Evolutionary conservation across 2,329 filamentous ascomycete species (phyloP).

Genomic region (Pseudogymnoascus sp.): DNA sequence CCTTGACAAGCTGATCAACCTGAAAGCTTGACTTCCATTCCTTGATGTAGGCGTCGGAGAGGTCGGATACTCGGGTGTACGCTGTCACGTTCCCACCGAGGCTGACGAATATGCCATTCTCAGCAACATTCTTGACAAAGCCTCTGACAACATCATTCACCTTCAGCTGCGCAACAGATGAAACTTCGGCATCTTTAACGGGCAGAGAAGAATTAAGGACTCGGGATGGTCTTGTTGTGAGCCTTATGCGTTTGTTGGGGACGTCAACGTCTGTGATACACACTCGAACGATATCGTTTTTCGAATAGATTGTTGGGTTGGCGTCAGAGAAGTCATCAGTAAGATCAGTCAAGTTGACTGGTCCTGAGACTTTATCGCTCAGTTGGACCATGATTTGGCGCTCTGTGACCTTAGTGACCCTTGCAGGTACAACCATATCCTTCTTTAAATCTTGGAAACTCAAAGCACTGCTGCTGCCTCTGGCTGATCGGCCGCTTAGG

Average conservation of each 20-base stretch:
- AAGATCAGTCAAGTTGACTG: slow-evolving; percentile 74
- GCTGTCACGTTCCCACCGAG: slow-evolving; percentile 74
- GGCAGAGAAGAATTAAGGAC: slow-evolving; percentile 78
- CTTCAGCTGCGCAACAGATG: slow-evolving; percentile 59
- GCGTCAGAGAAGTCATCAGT: slow-evolving; percentile 78
- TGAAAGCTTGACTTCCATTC: slow-evolving; percentile 91
- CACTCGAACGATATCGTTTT: slow-evolving; percentile 82
- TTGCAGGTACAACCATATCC: slow-evolving; percentile 73
- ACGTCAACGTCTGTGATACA: slow-evolving; percentile 72
- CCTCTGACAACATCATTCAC: slow-evolving; percentile 76
- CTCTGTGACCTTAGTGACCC: slow-evolving; percentile 78
- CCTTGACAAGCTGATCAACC: slow-evolving; percentile 82
- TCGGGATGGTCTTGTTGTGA: slow-evolving; percentile 80
- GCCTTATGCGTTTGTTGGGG: slow-evolving; percentile 71
- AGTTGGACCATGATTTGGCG: slow-evolving; percentile 78
- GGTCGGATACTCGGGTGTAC: slow-evolving; percentile 75
- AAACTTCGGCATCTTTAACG: slow-evolving; percentile 74
- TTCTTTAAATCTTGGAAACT: slow-evolving; percentile 63
- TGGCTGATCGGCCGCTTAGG: slow-evolving; percentile 64
- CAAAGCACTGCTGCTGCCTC: slow-evolving; percentile 45
- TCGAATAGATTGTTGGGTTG: slow-evolving; percentile 64
- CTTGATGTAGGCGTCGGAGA: slow-evolving; percentile 86
- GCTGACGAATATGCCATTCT: slow-evolving; percentile 81
- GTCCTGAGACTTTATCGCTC: slow-evolving; percentile 68
- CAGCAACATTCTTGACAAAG: slow-evolving; percentile 82